These are phyloP conservation scores for Gastroboletus turbinatus DNA, from an alignment of 1,284 basidiomycete genomes.

Conservation along the genomic window DNA sequence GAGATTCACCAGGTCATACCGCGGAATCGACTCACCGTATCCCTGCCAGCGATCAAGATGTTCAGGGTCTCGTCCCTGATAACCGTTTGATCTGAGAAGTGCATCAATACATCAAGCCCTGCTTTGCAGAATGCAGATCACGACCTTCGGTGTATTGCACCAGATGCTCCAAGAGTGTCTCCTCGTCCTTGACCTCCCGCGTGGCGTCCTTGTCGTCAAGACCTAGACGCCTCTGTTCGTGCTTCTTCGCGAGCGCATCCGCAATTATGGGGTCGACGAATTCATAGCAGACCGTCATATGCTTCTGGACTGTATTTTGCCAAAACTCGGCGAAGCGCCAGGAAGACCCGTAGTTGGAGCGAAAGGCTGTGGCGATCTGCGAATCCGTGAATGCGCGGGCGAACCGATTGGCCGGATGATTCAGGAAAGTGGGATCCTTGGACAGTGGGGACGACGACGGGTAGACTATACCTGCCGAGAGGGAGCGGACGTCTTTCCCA, in stretches of 20 bases:
- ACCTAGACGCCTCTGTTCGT: conserved; percentile 8
- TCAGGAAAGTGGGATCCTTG: conserved; percentile 10
- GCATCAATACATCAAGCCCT: conserved; percentile 3
- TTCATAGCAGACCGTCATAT: conserved; percentile 21
- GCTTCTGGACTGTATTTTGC: conserved; percentile 16
- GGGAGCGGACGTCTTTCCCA: conserved; percentile 39
- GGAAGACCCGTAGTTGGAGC: conserved; percentile 19
- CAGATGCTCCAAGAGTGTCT: conserved; percentile 34
- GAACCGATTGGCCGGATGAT: conserved; percentile 30
- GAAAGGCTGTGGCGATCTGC: conserved; percentile 10
- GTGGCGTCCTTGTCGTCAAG: background rate
- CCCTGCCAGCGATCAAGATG: conserved; percentile 42
- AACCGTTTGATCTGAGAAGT: conserved; percentile 30
- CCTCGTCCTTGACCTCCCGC: conserved; percentile 17
- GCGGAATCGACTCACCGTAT: conserved; percentile 34
- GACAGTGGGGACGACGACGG: conserved; percentile 32
- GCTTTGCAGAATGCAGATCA: background rate
- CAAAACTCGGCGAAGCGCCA: conserved; percentile 31
- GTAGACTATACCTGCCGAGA: conserved; percentile 38
- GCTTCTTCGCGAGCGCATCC: conserved; percentile 27
- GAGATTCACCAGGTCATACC: background rate
- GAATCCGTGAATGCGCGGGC: conserved; percentile 26
- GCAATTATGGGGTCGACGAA: conserved; percentile 33
- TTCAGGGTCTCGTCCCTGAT: conserved; percentile 43
- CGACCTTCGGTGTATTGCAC: conserved; percentile 32